Conservation (phyloP, 2,329 filamentous ascomycete genomes). For the Paraphoma chrysanthemicola region DNA sequence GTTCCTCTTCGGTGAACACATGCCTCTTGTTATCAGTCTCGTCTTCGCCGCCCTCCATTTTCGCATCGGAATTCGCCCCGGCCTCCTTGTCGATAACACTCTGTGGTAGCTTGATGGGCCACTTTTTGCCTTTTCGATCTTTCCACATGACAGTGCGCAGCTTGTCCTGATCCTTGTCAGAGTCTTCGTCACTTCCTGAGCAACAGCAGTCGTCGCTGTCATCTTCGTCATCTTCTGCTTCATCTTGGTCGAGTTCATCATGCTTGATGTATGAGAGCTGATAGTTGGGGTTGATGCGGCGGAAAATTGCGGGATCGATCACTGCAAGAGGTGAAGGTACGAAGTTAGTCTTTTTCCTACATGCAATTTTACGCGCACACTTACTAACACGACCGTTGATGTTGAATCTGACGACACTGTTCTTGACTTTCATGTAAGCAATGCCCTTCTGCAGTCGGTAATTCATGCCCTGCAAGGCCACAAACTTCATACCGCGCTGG, state of each 20-base stretch:
- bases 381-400: constrained; percentile 78
- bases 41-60: constrained; percentile 54
- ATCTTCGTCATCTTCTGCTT: constrained; percentile 59
- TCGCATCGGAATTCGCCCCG: constrained; percentile 55
- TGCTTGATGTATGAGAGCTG: constrained; percentile 75
- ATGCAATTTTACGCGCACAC: too few relatives aligned
- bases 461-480: constrained; percentile 79
- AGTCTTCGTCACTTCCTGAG: constrained; percentile 23
- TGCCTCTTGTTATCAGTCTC: constrained; percentile 41
- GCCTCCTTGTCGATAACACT: constrained; percentile 40
- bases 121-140: constrained; percentile 58
- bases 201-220: constrained; percentile 57
- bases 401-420: constrained; percentile 76
- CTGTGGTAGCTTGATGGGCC: constrained; percentile 61
- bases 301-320: constrained; percentile 83
- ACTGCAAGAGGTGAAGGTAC: constrained; percentile 44
- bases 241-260: constrained; percentile 68
- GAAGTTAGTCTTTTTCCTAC: too few relatives aligned
- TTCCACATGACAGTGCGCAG: constrained; percentile 51
- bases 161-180: constrained; percentile 42
- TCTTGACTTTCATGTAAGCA: constrained; percentile 84
- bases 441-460: constrained; percentile 85
- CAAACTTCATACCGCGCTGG: constrained; percentile 84
- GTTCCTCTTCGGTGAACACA: constrained; percentile 80
- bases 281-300: constrained; percentile 87